These are phyloP conservation scores for Cyberlindnera mycetangii DNA, from an alignment of 805 yeast genomes.

Conservation along the genomic window DNA sequence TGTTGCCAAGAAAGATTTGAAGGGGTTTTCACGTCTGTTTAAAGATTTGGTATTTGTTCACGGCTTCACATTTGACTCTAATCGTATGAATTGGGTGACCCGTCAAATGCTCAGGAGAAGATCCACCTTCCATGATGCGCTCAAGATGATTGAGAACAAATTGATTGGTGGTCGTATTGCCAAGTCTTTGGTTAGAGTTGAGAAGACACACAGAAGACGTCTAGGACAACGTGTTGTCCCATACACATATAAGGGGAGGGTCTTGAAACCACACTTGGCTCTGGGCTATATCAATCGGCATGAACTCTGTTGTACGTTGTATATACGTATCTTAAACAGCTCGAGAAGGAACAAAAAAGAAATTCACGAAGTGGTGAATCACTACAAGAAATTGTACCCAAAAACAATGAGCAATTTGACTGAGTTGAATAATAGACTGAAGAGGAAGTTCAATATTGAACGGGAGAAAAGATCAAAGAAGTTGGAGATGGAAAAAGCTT, in stretches of 20 bases:
- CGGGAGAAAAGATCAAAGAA: neutral
- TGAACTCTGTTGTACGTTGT: conserved; percentile 23
- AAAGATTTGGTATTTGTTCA: conserved; percentile 26
- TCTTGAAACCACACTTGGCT: conserved; percentile 28
- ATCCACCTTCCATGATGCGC: conserved; percentile 30
- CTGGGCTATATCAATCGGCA: conserved; percentile 26
- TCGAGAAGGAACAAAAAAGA: conserved; percentile 10
- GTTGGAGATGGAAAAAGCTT: neutral
- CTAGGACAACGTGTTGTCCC: conserved; percentile 19
- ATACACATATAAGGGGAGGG: conserved; percentile 23
- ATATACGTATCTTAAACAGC: conserved; percentile 23
- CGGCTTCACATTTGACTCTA: conserved; percentile 31
- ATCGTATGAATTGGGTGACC: conserved; percentile 32
- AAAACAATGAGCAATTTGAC: conserved; percentile 31
- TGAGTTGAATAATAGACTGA: conserved; percentile 17
- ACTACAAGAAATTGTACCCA: conserved; percentile 28
- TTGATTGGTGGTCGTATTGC: conserved; percentile 37
- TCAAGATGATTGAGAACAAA: conserved; percentile 30
- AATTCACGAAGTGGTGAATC: conserved; percentile 14
- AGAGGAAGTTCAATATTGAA: conserved; percentile 4
- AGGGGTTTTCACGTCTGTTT: conserved; percentile 14
- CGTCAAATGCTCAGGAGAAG: conserved; percentile 27
- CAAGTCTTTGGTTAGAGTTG: conserved; percentile 5
- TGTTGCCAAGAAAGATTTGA: conserved; percentile 1
- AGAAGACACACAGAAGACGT: conserved; percentile 15